Base-by-base conservation (phyloP, 257 asterid genomes). In the Lycium ferocissimum region DNA sequence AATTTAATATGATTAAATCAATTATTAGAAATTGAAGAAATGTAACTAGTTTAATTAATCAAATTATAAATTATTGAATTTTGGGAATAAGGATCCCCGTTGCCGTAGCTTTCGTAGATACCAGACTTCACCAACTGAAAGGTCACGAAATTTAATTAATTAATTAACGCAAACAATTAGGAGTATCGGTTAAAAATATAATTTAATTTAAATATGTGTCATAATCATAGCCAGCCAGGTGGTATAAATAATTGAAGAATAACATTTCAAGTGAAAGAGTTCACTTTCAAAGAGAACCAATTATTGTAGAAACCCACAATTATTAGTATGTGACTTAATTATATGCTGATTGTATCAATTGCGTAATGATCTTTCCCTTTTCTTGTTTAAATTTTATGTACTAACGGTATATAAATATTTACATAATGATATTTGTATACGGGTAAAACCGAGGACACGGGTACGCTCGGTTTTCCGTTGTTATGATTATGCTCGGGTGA, bases 161-260 rank as follows among this genome's bases (percentile, higher is more conserved):
- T 72, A 87, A 56, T 61, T 72, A 66, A 14, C 5, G 75, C 58
- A 35, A 84, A 56, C 81, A 78, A 83, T 56, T 22, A 20, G 54
- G 3, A 49, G 61, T 7, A 59, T 69, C 61, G 6, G 5, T 47
- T 73, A 73, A 73, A n/a, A 2, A 11, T 5, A n/a, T 47, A 22
- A 20, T 73, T 45, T 20, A 9, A 11, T 12, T 47, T 11, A 49
- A 22, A 22, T 22, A 49, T 67, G 88, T 90, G 94, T 91, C 93
- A 58, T 83, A 62, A 59, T 90, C 92, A 70, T 22, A 79, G 92
- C 90, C 93, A 89, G 87, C 89, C 91, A 87, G 82, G 82, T 85
- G 87, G 84, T 49, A 80, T 86, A 87, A 90, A 92, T 91, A 84
- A 91, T 92, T 90, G 97, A 83, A 79, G 83, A 87, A 72, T 79